Percentiles rank a stretch among this genome's conserved stretches.
phyloP scores from a whole-genome alignment of 2,329 filamentous ascomycete genomes.

The Chaetomium sp. region DNA sequence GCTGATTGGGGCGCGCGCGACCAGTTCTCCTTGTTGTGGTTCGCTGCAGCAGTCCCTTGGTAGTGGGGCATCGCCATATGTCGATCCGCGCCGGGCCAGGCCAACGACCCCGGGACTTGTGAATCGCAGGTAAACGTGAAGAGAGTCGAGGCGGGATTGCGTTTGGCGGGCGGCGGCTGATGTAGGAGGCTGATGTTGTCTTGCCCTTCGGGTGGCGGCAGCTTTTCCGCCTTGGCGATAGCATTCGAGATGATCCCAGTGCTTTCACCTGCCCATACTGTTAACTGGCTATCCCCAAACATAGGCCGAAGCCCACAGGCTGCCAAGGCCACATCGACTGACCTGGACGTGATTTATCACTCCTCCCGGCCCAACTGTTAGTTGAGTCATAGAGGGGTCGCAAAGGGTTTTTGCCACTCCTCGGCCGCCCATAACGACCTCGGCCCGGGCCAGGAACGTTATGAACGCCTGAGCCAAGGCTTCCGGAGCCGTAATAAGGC shows the following conservation, averaged over 20 bases:
- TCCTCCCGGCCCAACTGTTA: constrained; percentile 48
- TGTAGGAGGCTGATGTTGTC: constrained; percentile 75
- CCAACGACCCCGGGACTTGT: constrained; percentile 72
- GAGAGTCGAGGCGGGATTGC: constrained; percentile 68
- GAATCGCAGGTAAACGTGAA: constrained; percentile 97
- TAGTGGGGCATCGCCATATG: constrained; percentile 10
- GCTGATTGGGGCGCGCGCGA: constrained; percentile 10
- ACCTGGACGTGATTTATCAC: constrained; percentile 39
- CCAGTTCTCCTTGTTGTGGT: constrained; percentile 17
- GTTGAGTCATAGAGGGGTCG: constrained; percentile 54
- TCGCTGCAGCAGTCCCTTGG: constrained; percentile 4
- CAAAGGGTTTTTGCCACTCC: constrained; percentile 56
- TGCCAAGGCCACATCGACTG: constrained; percentile 39
- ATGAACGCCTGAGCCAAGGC: constrained; percentile 51
- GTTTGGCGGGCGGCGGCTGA: constrained; percentile 54
- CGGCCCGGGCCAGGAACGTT: constrained; percentile 80
- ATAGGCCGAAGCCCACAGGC: constrained; percentile 32
- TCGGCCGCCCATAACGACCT: constrained; percentile 69
- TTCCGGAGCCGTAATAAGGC: constrained; percentile 39
- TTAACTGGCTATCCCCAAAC: constrained; percentile 5
- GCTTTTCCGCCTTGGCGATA: constrained; percentile 79
- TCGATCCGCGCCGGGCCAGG: constrained; percentile 58
- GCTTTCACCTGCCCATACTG: constrained; percentile 37
- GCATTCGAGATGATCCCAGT: constrained; percentile 83
- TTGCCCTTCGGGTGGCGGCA: constrained; percentile 57